Evolutionary conservation across 2,329 filamentous ascomycete species (phyloP), one percentile per base, ranked within the genome.

Genomic region (Periconia macrospinosa): DNA sequence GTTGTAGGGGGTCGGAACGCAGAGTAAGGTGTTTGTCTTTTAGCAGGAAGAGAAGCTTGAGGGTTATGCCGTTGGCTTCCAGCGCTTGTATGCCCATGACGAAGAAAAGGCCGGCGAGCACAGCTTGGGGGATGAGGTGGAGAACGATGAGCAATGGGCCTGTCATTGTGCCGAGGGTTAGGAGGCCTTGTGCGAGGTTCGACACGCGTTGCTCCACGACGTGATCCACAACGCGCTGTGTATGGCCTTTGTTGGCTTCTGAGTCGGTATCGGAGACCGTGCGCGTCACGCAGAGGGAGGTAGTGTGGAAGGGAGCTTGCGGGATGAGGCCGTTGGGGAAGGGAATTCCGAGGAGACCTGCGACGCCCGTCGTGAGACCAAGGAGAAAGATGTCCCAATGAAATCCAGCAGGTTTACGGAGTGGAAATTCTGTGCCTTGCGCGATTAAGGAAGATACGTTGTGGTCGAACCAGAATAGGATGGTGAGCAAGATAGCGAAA

Each of bases 401-500:
- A 62, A 84, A 85, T n/a, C 82, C 82, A 0, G 81, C 81, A 0
- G 82, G 82, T 59, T 85, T 85, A 49, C 77, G 78, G 11, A 85
- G 72, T 0, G 82, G 82, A 45, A 81, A 85, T 23, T 83, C 76
- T 23, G 78, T 79, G 14, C 80, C 81, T 67, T 85, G 83, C 0
- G 82, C 82, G 10, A 79, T 83, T 30, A 85, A 74, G 20, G 79
- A 82, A 55, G 79, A 82, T 48, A 84, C 66, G 49, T 94, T 95
- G 67, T 95, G 91, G 67, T 95, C 91, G 70, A 94, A 95, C 78
- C 89, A 95, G 70, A 96, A 96, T 5, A 96, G 76, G 19, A 95
- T 86, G 0, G 91, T 96, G 15, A 96, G 78, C 1, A 96, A 78
- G 33, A 95, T 67, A 0, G 90, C 91, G 75, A 96, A 96, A 0